Base-by-base conservation (phyloP, 768 basidiomycete genomes). In the Ephemerocybe angulata region DNA sequence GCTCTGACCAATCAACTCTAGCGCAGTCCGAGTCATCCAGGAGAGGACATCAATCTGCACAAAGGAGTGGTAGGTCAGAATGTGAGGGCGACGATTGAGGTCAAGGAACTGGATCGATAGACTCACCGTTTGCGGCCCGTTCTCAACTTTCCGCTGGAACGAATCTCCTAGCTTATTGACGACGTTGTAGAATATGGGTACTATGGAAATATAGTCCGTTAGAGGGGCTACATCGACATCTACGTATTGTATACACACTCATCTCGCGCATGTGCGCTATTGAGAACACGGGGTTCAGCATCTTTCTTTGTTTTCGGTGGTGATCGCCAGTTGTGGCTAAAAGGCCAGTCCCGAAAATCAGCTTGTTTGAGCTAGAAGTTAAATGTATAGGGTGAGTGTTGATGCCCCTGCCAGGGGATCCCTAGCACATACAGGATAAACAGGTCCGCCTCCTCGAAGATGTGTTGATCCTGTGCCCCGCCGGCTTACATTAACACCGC, bases 1-100 rank as follows among this genome's bases (percentile, higher is more conserved):
- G 27, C 72, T 74, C 63, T 77, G 76, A 5, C 76, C 77, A 37
- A 82, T 72, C 41, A 79, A 65, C 50, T 81, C 78, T 19, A 80
- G 67, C 11, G 79, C 75, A 15, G 73, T 70, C 13, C 78, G 70
- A 15, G 72, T 58, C 63, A 71, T 67, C 73, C 73, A 75, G 6
- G 62, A 52, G n/a, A n/a, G n/a, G n/a, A n/a, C n/a, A n/a, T n/a
- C n/a, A n/a, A n/a, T n/a, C n/a, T n/a, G n/a, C n/a, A n/a, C n/a
- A n/a, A n/a, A n/a, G n/a, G n/a, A n/a, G n/a, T n/a, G n/a, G n/a
- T n/a, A n/a, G n/a, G n/a, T n/a, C n/a, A n/a, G n/a, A n/a, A n/a
- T n/a, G n/a, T n/a, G n/a, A n/a, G n/a, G n/a, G n/a, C n/a, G n/a
- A n/a, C n/a, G n/a, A n/a, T n/a, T n/a, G n/a, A n/a, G n/a, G n/a